A percentile compares a stretch with the other conserved stretches of the same genome.
These are phyloP conservation scores for Podila epigama DNA, from an alignment of 192 early-diverging fungal species.

Conservation along the genomic window DNA sequence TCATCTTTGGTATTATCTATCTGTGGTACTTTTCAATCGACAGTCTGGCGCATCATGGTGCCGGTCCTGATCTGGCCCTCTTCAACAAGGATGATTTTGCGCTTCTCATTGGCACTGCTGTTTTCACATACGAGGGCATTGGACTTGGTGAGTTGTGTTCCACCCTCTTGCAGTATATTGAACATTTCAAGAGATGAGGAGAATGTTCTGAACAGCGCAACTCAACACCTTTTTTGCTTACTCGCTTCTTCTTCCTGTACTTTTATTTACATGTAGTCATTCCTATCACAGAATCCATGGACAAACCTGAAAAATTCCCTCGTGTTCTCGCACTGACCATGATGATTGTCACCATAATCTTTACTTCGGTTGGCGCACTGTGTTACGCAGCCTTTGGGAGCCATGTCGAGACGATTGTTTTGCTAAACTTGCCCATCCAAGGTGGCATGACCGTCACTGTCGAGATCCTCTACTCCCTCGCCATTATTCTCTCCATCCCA, in stretches of 20 bases:
- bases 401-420: conserved; percentile 74
- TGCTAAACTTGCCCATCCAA: conserved; percentile 71
- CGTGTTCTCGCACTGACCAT: conserved; percentile 55
- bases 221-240: not conserved
- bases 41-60: conserved; percentile 52
- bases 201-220: no score
- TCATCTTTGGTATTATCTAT: conserved; percentile 74
- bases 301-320: conserved; percentile 62
- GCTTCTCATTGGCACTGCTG: conserved; percentile 74
- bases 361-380: conserved; percentile 54
- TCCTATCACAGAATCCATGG: conserved; percentile 64
- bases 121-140: conserved; percentile 60
- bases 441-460: conserved; percentile 60
- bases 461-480: conserved; percentile 75
- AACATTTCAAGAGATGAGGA: not conserved
- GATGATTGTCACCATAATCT: conserved; percentile 51
- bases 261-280: conserved; percentile 46
- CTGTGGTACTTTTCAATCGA: conserved; percentile 66
- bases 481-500: conserved; percentile 80
- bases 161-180: not conserved
- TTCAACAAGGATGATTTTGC: conserved; percentile 71
- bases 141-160: conserved; percentile 34
- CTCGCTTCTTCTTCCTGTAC: not conserved
- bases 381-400: conserved; percentile 75
- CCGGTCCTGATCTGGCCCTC: conserved; percentile 50